Evolutionary conservation across 768 basidiomycete species (phyloP), one percentile per base, ranked within the genome.

Genomic region (Rhizopogon sp.): DNA sequence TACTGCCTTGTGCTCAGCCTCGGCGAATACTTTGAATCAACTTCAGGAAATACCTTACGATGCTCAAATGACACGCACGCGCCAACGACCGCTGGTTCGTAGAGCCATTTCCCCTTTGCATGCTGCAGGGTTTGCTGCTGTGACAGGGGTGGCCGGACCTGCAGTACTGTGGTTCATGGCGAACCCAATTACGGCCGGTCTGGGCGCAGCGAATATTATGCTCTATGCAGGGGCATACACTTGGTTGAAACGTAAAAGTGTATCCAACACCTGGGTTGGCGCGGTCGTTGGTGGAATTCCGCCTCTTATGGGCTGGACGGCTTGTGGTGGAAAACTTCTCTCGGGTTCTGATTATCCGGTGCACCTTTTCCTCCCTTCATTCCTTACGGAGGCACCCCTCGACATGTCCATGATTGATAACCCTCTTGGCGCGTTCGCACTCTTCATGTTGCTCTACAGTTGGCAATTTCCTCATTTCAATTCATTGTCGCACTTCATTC

Each of bases 391-490:
- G 29, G 53, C 63, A 22, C 58, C 71, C 40, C 56, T 78, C 29
- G 79, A 83, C 58, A 37, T 75, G 11, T 66, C 79, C n/a, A 64
- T 82, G 47, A 74, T 87, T 50, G 83, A 95, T 67, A 94, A 91
- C 66, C 86, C 93, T 0, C 79, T 97, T 41, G 82, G 88, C 0
- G 87, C 93, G 0, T 71, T 90, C 55, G 83, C 87, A 2, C 75
- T 99, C 3, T 92, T 90, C 73, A 78, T 87, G 71, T 71, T 98
- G 45, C 79, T 97, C 8, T 99, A 86, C 74, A 89, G 88, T 57
- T 99, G 96, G 96, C 97, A 99, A 67, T 98, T 98, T 73, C 95
- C 96, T 37, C 96, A 99, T 70, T 98, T 99, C 76, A 98, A 95
- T 70, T 71, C 93, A 1, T 77, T 99, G n/a, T 86, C 94, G 7